phyloP scores from a whole-genome alignment of 345 rosid species.

The Noccaea caerulescens region DNA sequence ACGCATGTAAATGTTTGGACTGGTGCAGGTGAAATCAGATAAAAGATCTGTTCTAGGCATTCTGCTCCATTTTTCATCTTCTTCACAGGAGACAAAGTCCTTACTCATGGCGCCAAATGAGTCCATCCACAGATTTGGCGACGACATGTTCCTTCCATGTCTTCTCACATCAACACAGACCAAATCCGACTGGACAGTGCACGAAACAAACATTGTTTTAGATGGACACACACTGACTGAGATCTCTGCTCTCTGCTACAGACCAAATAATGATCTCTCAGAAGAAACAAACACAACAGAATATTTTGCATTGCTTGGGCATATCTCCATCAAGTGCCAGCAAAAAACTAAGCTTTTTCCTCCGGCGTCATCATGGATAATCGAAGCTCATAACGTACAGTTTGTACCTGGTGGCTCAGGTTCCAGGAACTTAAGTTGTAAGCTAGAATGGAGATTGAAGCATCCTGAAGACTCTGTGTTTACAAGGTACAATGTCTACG shows the following conservation, averaged over 20 bases:
- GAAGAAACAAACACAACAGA: conserved; percentile 35
- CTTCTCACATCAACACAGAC: conserved; percentile 38
- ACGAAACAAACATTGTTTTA: conserved; percentile 51
- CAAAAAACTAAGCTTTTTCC: conserved; percentile 50
- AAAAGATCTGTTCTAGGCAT: conserved; percentile 60
- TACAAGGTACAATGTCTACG: conserved; percentile 62
- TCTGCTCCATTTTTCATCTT: conserved; percentile 57
- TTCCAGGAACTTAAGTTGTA: conserved; percentile 50
- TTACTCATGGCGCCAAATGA: conserved; percentile 57
- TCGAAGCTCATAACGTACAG: conserved; percentile 51
- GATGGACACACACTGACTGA: conserved; percentile 56
- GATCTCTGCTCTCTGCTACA: conserved; percentile 65
- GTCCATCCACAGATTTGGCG: conserved; percentile 45
- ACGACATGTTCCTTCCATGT: conserved; percentile 50
- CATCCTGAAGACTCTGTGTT: conserved; percentile 37
- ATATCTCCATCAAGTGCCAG: conserved; percentile 47
- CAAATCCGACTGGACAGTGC: conserved; percentile 53
- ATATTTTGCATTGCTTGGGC: conserved; percentile 69
- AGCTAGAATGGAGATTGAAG: conserved; percentile 61
- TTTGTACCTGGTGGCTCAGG: conserved; percentile 46
- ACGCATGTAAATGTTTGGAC: neutral
- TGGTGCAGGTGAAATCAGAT: conserved; percentile 65
- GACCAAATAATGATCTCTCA: conserved; percentile 35
- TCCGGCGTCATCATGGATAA: conserved; percentile 57
- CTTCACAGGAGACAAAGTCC: conserved; percentile 43